A percentile compares a stretch with the other conserved stretches of the same genome.
Conservation (phyloP, 2,329 filamentous ascomycete species). For the Aurifilum marmelostoma region DNA sequence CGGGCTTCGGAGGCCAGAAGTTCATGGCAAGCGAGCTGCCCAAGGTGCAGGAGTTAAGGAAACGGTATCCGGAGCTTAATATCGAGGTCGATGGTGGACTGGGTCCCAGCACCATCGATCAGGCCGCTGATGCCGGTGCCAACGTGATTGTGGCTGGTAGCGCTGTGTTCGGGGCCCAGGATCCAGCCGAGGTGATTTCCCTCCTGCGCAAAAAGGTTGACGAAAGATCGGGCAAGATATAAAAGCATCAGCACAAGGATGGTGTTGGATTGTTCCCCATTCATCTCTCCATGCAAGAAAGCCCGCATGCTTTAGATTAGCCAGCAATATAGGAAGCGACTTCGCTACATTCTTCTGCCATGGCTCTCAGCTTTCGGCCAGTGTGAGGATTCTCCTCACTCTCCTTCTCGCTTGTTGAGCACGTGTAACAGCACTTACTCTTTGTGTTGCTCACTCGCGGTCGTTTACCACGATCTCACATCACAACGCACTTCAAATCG, state of each 20-base stretch:
- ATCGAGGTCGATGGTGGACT: slow-evolving; percentile 95
- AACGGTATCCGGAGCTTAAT: slow-evolving; percentile 86
- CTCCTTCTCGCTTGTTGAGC: neutral
- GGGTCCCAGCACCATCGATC: slow-evolving; percentile 85
- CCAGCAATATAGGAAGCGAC: neutral
- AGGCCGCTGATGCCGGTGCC: slow-evolving; percentile 91
- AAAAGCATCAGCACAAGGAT: slow-evolving; percentile 11
- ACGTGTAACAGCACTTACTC: neutral
- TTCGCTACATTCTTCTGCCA: slow-evolving; percentile 4
- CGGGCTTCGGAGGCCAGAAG: slow-evolving; percentile 96
- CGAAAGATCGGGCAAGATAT: slow-evolving; percentile 50
- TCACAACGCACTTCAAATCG: slow-evolving; percentile 42
- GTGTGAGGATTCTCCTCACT: slow-evolving; percentile 7
- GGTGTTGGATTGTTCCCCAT: neutral
- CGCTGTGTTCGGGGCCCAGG: slow-evolving; percentile 90
- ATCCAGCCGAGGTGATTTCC: slow-evolving; percentile 85
- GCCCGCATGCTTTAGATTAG: slow-evolving; percentile 5
- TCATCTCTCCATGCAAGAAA: neutral
- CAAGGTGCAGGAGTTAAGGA: slow-evolving; percentile 83
- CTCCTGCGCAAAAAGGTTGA: slow-evolving; percentile 80
- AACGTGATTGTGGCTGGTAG: slow-evolving; percentile 98
- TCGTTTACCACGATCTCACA: slow-evolving; percentile 38
- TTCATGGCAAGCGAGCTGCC: slow-evolving; percentile 97
- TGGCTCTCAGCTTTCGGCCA: slow-evolving; percentile 14
- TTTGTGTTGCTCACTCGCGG: neutral